phyloP scores from a whole-genome alignment of 2,329 filamentous ascomycete species.

The Diaporthe vaccinii region DNA sequence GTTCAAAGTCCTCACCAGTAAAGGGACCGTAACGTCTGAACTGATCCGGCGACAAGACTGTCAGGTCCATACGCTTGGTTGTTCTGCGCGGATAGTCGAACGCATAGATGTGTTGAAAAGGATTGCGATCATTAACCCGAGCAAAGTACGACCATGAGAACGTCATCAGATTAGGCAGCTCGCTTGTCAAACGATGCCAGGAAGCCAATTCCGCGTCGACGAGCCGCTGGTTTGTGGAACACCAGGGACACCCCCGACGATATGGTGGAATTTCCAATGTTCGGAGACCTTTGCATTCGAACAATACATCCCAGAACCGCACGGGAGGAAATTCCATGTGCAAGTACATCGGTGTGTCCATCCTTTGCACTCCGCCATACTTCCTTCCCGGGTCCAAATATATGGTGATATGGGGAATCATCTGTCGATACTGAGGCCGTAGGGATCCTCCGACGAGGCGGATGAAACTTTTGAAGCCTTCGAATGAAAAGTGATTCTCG shows the following conservation, averaged over 20 bases:
- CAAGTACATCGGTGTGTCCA: too few species aligned
- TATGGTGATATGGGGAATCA: background rate
- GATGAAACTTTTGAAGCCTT: background rate
- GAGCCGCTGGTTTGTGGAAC: background rate
- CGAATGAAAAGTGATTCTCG: background rate
- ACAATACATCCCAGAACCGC: background rate
- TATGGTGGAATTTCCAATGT: background rate
- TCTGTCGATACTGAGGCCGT: background rate
- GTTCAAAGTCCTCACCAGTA: accelerated
- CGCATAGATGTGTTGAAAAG: background rate
- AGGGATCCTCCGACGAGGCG: background rate
- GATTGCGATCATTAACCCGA: too few species aligned
- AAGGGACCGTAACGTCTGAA: background rate
- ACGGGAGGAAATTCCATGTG: too few species aligned
- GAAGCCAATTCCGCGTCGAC: accelerated
- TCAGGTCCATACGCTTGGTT: background rate
- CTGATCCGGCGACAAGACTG: background rate
- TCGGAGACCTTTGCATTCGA: background rate
- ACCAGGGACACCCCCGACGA: background rate
- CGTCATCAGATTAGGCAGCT: background rate
- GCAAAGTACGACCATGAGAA: background rate
- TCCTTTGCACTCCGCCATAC: too few species aligned
- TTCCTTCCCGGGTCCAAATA: background rate
- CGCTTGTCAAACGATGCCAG: background rate
- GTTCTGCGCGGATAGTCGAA: background rate